These are phyloP conservation scores for Hapsidospora chrysogenum DNA, from an alignment of 495 filamentous ascomycete genomes.

Conservation along the genomic window DNA sequence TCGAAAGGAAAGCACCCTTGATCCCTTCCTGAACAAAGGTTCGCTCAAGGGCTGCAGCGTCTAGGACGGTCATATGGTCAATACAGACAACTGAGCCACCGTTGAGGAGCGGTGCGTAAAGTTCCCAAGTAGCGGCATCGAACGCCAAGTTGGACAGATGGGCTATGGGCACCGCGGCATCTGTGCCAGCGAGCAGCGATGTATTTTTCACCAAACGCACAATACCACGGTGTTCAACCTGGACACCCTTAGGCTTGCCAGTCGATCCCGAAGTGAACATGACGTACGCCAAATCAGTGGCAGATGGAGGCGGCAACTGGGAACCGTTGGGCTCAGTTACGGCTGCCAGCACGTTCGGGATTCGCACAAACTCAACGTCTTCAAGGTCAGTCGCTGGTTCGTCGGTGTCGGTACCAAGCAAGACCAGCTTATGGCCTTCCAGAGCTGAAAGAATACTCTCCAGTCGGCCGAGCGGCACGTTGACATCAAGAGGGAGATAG, in stretches of 20 bases:
- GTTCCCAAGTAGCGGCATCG: slow-evolving; percentile 6
- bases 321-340: too few species aligned
- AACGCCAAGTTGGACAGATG: slow-evolving; percentile 5
- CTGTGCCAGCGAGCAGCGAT: neutral
- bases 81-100: slow-evolving; percentile 5
- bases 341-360: slow-evolving; percentile 1
- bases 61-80: slow-evolving; percentile 3
- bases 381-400: slow-evolving; percentile 1
- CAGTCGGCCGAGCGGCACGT: slow-evolving; percentile 5
- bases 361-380: slow-evolving; percentile 4
- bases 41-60: neutral
- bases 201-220: slow-evolving; percentile 2
- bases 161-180: slow-evolving; percentile 1
- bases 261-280: too few species aligned
- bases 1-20: slow-evolving; percentile 1
- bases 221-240: slow-evolving; percentile 4
- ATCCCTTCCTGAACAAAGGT: slow-evolving; percentile 2
- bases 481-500: too few species aligned
- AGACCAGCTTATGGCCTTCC: neutral
- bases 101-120: slow-evolving; percentile 5
- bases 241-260: slow-evolving; percentile 2
- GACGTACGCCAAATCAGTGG: slow-evolving; percentile 4
- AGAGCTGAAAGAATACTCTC: slow-evolving; percentile 3
- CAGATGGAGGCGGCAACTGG: too few species aligned
- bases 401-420: slow-evolving; percentile 1